These are phyloP conservation scores for Aspergillus sp. DNA, from an alignment of 2,329 filamentous ascomycete genomes.

Conservation along the genomic window DNA sequence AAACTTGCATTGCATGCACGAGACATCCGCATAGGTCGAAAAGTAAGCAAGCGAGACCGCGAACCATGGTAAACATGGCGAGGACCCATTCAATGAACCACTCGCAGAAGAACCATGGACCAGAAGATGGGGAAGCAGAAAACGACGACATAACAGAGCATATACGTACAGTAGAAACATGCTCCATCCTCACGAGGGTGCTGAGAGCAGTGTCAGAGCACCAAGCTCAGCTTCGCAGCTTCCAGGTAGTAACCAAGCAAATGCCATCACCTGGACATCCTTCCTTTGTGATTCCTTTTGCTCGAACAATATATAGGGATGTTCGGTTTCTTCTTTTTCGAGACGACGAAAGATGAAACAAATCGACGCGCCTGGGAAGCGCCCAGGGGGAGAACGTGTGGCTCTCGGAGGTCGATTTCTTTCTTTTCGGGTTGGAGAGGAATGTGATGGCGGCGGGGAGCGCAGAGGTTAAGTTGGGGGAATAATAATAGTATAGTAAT, in stretches of 20 bases:
- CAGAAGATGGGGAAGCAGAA: not conserved
- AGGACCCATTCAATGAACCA: too few species aligned
- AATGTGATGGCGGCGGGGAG: not conserved
- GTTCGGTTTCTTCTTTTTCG: not conserved
- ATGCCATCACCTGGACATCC: not conserved
- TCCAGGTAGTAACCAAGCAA: conserved; percentile 2
- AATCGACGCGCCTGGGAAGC: not conserved
- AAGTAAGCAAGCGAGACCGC: not conserved
- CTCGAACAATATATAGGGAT: too few species aligned
- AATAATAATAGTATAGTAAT: not conserved
- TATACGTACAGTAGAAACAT: conserved; percentile 34
- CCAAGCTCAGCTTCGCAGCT: conserved; percentile 26
- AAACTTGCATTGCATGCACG: not conserved
- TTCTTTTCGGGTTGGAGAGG: too few species aligned
- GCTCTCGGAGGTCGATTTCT: too few species aligned
- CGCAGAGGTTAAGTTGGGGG: not conserved
- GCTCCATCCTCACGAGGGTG: conserved; percentile 31
- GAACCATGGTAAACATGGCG: not conserved
- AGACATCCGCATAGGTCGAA: not conserved
- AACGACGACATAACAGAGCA: not conserved
- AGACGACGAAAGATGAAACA: not conserved
- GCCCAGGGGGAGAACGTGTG: not conserved
- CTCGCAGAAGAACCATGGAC: too few species aligned
- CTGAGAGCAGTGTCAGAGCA: conserved; percentile 23
- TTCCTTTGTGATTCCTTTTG: not conserved